phyloP scores from a whole-genome alignment of 257 asterid genomes.

The Scutellaria galericulata region DNA sequence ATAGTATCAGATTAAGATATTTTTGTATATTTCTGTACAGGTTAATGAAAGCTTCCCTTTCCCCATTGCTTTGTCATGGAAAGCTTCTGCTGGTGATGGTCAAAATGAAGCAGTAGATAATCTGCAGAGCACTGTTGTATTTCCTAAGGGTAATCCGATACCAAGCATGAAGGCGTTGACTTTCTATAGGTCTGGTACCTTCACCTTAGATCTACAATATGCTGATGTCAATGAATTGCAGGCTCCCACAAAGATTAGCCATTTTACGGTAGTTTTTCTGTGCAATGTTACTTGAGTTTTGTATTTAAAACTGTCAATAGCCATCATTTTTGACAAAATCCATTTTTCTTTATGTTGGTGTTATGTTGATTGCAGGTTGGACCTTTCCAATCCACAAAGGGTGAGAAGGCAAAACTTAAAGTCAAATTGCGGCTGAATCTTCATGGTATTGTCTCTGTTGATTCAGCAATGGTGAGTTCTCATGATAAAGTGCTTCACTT shows the following conservation, averaged over 20 bases:
- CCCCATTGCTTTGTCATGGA: conserved; percentile 84
- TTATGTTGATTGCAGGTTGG: conserved; percentile 61
- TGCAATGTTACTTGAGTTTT: not conserved
- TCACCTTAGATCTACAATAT: conserved; percentile 70
- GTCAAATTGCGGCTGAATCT: conserved; percentile 82
- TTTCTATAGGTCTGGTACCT: conserved; percentile 75
- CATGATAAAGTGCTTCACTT: not conserved
- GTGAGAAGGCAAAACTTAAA: conserved; percentile 74
- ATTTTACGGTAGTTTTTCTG: conserved; percentile 64
- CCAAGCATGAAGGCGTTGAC: conserved; percentile 95
- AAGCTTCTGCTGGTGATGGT: conserved; percentile 62
- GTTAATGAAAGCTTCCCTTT: conserved; percentile 81
- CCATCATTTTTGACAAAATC: not conserved
- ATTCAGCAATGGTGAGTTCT: conserved; percentile 76
- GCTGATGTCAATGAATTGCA: conserved; percentile 78
- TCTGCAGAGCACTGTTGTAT: conserved; percentile 76
- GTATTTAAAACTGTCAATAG: not conserved
- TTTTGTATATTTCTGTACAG: conserved; percentile 39
- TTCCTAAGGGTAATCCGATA: conserved; percentile 86
- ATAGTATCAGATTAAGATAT: not conserved
- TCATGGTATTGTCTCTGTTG: conserved; percentile 84
- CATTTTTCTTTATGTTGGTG: conserved; percentile 6
- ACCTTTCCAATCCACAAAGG: conserved; percentile 68
- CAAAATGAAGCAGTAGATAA: conserved; percentile 67
- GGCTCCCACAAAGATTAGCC: conserved; percentile 78